Base-by-base conservation (phyloP, 768 basidiomycete species). In the Psilocybe tampanensis region DNA sequence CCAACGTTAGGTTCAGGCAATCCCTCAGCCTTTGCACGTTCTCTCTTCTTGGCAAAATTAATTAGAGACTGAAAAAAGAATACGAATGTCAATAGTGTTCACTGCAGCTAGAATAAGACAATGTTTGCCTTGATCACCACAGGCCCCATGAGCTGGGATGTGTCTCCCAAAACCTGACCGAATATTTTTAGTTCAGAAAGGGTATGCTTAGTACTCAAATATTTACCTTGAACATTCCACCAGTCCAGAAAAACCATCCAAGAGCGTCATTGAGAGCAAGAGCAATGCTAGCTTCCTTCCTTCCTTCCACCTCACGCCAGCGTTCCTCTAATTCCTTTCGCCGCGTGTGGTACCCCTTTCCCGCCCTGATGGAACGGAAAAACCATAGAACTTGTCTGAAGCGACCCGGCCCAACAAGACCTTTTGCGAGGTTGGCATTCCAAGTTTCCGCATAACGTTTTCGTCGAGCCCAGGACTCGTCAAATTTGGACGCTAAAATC, bases 211-310 rank as follows among this genome's bases (percentile, higher is more conserved):
- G 29, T 29, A 9, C 4, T 29, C 29, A n/a, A n/a, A n/a, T n/a
- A n/a, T n/a, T n/a, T 32, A 81, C 81, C 75, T 88, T 88, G 72
- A 82, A 81, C 29, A 72, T 63, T 17, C 87, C 88, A 2, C 81
- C 86, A 39, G 72, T 70, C 88, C 88, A 90, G 70, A 88, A 88
- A 23, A 77, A 72, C 32, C 68, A 66, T 12, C 81, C 83, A 55
- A 89, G 74, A 4, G 81, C 77, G 61, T 86, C 86, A 62, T 86
- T 86, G 50, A 89, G 64, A 12, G 86, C 82, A 76, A 82, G 82
- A 3, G 79, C 76, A 13, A 88, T 69, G 61, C 84, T 86, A 0
- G 86, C 70, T 13, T 77, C 59, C 58, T 76, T 79, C 43, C 67
- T 69, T 5, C 80, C 84, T 26, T 74, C 77, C 1, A 68, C 67